Evolutionary conservation across 1,284 basidiomycete species (phyloP), one percentile per base, ranked within the genome.

Genomic region (Mrakiaceae sp.): DNA sequence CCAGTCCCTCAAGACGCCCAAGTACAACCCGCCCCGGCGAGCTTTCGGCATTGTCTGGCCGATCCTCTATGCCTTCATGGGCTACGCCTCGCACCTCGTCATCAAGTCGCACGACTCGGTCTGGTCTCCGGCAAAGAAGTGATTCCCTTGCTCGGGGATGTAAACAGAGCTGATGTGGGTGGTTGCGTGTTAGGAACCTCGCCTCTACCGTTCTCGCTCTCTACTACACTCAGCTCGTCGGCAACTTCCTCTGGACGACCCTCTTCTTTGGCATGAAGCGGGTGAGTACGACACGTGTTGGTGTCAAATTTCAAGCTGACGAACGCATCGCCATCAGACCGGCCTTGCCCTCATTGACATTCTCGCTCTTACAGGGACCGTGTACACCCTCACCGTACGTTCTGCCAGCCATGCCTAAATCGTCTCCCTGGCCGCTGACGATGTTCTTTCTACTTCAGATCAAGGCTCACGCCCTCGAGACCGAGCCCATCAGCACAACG

Each of bases 241-340:
- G 88, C 56, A 89, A 88, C 77, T 76, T 83, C 63, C 68, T 81
- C 43, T 90, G 87, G 87, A 82, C 82, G 27, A 85, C 87, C 5
- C 74, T 88, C 50, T 88, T 87, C 79, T 88, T 88, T 69, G 81
- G 81, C 12, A 72, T 78, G 51, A 80, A 80, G 69, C 73, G 78
- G 74, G 83, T 79, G 66, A 47, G 74, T 66, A 48, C 11, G 10
- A 27, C 27, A 27, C 27, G 27, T 27, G 27, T 27, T 27, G 27
- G 27, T 27, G 27, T 27, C 27, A 27, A 27, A 27, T 27, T 27
- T 27, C 27, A 27, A 27, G 27, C 27, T 27, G 27, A 27, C 27
- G 27, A 27, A 27, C 27, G 27, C 27, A 27, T 27, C 27, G 27
- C 27, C 27, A 73, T 67, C 71, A 85, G 80, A 78, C 80, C 67